Percentiles rank a stretch among this genome's conserved stretches.
Conservation (phyloP, 176 grass and related monocot species). For the Juncus effusus region DNA sequence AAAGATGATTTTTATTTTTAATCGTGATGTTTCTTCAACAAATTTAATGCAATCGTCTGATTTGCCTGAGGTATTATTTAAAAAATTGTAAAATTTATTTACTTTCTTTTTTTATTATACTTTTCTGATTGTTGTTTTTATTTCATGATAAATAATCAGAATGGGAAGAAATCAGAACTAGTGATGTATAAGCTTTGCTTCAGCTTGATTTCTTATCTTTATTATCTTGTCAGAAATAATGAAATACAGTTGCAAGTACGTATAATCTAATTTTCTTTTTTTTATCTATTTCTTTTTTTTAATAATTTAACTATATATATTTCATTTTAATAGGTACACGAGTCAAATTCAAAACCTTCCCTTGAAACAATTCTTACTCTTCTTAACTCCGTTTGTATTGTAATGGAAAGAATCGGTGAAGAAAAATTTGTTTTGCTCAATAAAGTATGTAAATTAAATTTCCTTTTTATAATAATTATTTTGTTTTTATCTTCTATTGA, state of each 20-base stretch:
- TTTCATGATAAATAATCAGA: slow-evolving; percentile 36
- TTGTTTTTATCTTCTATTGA: slow-evolving; percentile 2
- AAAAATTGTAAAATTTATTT: too few relatives aligned
- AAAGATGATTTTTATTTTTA: slow-evolving; percentile 67
- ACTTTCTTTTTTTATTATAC: too few relatives aligned
- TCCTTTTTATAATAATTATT: neutral
- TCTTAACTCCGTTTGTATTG: slow-evolving; percentile 55
- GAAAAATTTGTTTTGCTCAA: slow-evolving; percentile 92
- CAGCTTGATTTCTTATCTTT: slow-evolving; percentile 69
- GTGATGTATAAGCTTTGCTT: slow-evolving; percentile 67
- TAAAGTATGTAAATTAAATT: slow-evolving; percentile 50
- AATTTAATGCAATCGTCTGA: slow-evolving; percentile 59
- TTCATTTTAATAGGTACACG: slow-evolving; percentile 25
- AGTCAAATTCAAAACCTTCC: slow-evolving; percentile 54
- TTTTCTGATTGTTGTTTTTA: slow-evolving; percentile 26
- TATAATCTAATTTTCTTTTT: slow-evolving; percentile 17
- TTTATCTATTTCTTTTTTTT: slow-evolving; percentile 5
- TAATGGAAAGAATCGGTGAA: slow-evolving; percentile 73
- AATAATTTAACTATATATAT: slow-evolving; percentile 1
- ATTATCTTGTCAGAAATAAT: slow-evolving; percentile 76
- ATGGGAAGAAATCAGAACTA: slow-evolving; percentile 58
- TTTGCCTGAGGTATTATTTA: slow-evolving; percentile 57
- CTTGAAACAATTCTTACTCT: slow-evolving; percentile 65
- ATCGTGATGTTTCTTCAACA: slow-evolving; percentile 44
- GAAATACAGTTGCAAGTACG: slow-evolving; percentile 64